A percentile compares a stretch with the other conserved stretches of the same genome.
These are phyloP conservation scores for Colletotrichum sp. DNA, from an alignment of 2,329 filamentous ascomycete genomes.

Conservation along the genomic window DNA sequence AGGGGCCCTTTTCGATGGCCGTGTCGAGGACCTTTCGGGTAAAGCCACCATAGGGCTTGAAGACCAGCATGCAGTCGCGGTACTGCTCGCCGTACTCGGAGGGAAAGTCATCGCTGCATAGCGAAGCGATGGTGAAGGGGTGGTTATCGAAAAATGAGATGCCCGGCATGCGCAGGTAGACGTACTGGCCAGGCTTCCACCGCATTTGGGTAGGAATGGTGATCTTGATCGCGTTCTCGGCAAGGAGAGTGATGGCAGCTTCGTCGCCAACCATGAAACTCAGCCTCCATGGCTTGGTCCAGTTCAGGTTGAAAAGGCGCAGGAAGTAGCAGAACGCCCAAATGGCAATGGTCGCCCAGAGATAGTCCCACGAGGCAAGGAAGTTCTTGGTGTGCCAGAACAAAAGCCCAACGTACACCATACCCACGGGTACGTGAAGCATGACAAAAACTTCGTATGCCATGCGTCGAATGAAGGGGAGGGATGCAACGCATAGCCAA, in stretches of 20 bases:
- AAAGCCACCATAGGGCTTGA: conserved; percentile 90
- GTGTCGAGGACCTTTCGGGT: conserved; percentile 85
- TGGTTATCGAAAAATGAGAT: conserved; percentile 93
- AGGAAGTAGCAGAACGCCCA: conserved; percentile 77
- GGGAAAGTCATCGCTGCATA: conserved; percentile 92
- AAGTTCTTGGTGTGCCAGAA: conserved; percentile 98
- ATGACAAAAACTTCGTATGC: conserved; percentile 88
- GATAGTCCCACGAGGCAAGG: conserved; percentile 86
- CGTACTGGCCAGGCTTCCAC: conserved; percentile 93
- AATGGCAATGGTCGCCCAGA: conserved; percentile 81
- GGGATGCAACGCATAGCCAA: conserved; percentile 84
- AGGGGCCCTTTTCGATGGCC: conserved; percentile 83
- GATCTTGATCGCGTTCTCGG: conserved; percentile 94
- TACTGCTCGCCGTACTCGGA: conserved; percentile 90
- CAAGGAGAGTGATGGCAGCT: conserved; percentile 85
- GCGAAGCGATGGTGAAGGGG: conserved; percentile 91
- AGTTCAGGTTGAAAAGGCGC: conserved; percentile 87
- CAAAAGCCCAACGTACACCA: conserved; percentile 81
- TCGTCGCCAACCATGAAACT: conserved; percentile 91
- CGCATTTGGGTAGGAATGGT: conserved; percentile 92
- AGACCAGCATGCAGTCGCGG: conserved; percentile 88
- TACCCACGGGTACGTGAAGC: conserved; percentile 81
- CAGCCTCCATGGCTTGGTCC: conserved; percentile 79
- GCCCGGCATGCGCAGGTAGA: conserved; percentile 92
- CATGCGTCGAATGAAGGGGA: conserved; percentile 76